phyloP scores from a whole-genome alignment of 1,284 basidiomycete genomes.

The Chondrostereum purpureum region DNA sequence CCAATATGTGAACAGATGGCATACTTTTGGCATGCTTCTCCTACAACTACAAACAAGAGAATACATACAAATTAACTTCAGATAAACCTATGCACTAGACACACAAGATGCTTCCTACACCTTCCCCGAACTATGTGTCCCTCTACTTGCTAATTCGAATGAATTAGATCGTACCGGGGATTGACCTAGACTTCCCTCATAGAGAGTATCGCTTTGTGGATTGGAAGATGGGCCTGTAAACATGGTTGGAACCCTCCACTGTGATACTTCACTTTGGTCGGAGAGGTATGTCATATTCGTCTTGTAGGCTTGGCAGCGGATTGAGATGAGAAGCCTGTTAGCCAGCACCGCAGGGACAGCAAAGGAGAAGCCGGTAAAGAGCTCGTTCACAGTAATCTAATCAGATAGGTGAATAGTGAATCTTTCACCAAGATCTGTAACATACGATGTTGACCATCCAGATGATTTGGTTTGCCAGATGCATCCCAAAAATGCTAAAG shows the following conservation, averaged over 20 bases:
- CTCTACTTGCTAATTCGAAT: too few relatives aligned
- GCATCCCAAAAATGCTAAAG: conserved; percentile 8
- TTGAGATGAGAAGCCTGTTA: conserved; percentile 10
- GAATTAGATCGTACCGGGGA: too few relatives aligned
- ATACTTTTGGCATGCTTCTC: too few relatives aligned
- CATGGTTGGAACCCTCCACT: background rate
- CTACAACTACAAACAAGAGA: too few relatives aligned
- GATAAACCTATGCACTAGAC: too few relatives aligned
- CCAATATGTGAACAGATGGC: too few relatives aligned
- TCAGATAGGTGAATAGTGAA: background rate
- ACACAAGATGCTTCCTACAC: too few relatives aligned
- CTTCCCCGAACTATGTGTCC: too few relatives aligned
- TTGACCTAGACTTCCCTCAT: background rate
- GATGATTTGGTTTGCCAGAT: conserved; percentile 8
- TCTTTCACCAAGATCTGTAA: too few relatives aligned
- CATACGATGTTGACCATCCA: conserved; percentile 12
- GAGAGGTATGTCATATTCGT: background rate
- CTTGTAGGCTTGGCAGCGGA: conserved; percentile 1
- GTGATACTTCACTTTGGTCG: background rate
- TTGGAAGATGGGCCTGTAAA: background rate
- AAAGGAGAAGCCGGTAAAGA: conserved; percentile 11
- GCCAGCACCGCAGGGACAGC: conserved; percentile 9
- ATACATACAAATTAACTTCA: too few relatives aligned
- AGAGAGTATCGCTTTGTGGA: background rate
- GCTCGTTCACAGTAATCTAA: conserved; percentile 10